A percentile compares a stretch with the other conserved stretches of the same genome.
Conservation (phyloP, 2,329 filamentous ascomycete species). For the Boeremia lycopersici region DNA sequence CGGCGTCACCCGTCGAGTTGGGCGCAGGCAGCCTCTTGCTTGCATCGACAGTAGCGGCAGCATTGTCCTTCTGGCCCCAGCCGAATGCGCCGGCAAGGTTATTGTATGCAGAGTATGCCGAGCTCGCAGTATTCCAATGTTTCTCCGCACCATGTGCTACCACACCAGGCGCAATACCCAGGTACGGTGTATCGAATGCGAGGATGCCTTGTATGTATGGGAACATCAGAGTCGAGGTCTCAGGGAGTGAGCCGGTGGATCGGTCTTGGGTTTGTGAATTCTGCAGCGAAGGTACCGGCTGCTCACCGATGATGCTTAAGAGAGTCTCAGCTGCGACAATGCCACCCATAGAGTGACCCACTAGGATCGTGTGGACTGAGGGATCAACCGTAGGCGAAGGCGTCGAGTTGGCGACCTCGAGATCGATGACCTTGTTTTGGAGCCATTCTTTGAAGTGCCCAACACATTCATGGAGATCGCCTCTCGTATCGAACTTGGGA, state of each 20-base stretch:
- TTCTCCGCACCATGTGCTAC: constrained; percentile 87
- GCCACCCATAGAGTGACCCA: constrained; percentile 87
- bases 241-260: constrained; percentile 40
- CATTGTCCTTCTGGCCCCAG: constrained; percentile 54
- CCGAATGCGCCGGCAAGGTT: constrained; percentile 69
- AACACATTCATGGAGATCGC: constrained; percentile 74
- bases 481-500: constrained; percentile 81
- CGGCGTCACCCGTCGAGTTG: constrained; percentile 52
- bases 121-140: constrained; percentile 76
- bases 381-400: constrained; percentile 85
- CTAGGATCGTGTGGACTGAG: constrained; percentile 78
- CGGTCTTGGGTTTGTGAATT: constrained; percentile 40
- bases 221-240: constrained; percentile 77
- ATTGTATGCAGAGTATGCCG: constrained; percentile 70
- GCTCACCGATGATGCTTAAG: constrained; percentile 71
- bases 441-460: constrained; percentile 80
- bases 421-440: constrained; percentile 88
- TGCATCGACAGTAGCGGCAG: constrained; percentile 36
- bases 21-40: constrained; percentile 48
- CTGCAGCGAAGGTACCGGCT: constrained; percentile 42
- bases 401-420: constrained; percentile 82
- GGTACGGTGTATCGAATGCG: constrained; percentile 92
- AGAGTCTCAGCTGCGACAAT: constrained; percentile 92
- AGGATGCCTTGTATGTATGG: constrained; percentile 89
- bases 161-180: constrained; percentile 79